A percentile compares a stretch with the other conserved stretches of the same genome.
These are phyloP conservation scores for Leccinum rimulosum DNA, from an alignment of 768 basidiomycete genomes.

Conservation along the genomic window DNA sequence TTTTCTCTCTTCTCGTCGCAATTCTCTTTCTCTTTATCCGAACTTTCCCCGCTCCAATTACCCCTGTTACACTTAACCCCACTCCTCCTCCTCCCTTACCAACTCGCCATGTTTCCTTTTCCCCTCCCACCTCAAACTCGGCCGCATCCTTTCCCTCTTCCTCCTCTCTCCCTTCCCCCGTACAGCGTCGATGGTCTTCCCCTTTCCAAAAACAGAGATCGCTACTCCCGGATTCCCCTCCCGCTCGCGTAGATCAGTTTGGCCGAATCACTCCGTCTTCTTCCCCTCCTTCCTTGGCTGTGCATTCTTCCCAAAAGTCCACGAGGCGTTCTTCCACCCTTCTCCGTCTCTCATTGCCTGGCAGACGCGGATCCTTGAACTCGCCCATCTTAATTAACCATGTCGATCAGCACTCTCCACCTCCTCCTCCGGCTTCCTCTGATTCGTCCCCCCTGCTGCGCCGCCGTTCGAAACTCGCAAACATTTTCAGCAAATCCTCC, in stretches of 20 bases:
- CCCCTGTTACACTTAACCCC: neutral
- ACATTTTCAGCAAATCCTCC: conserved; percentile 15
- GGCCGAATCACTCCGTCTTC: neutral
- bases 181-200: neutral
- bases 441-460: conserved; percentile 3
- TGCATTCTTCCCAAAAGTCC: neutral
- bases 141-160: neutral
- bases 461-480: conserved; percentile 13
- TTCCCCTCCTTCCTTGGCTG: neutral
- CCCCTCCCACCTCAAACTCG: neutral
- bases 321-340: neutral
- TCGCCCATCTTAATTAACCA: neutral
- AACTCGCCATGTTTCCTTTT: conserved; percentile 21
- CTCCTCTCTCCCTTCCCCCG: neutral
- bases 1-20: neutral
- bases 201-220: conserved; percentile 6
- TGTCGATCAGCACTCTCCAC: neutral
- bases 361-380: conserved; percentile 9
- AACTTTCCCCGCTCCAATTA: neutral
- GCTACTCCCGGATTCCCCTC: neutral
- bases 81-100: neutral
- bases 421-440: neutral
- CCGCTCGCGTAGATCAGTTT: conserved; percentile 5
- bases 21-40: neutral
- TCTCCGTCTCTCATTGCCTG: conserved; percentile 8